Base-by-base conservation (phyloP, 2,329 filamentous ascomycete species). In the Epichloe sibirici region DNA sequence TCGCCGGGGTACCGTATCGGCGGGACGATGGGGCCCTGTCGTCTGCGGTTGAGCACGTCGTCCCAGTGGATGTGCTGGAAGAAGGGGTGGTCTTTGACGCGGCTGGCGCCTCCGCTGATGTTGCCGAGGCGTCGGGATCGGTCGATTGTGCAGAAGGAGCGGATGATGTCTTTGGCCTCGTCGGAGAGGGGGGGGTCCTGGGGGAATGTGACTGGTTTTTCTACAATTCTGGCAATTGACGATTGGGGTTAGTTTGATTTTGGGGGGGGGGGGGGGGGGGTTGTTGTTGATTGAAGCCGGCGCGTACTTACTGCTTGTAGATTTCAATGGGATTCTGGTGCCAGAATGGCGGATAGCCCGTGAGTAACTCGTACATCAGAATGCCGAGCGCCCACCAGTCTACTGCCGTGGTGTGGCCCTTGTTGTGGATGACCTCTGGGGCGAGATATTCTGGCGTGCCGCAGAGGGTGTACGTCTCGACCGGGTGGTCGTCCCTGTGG, bases 381-480 rank as follows among this genome's bases (percentile, higher is more conserved):
- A 91, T 90, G 28, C 88, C 88, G 59, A 93, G 74, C 0, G 88
- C 87, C 88, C 88, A 91, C 87, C 87, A 91, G 71, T 91, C 87
- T 38, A 91, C 87, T 13, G 87, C 86, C 2, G 79, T 82, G 3
- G 79, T 83, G 63, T 85, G 82, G 12, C 85, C 87, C 64, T 88
- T 89, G 65, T 88, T 90, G 58, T 88, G 81, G 59, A 91, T 90
- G 43, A 91, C 87, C 70, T 91, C 87, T 5, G 87, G 87, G 2
- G 87, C 87, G 45, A 91, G 80, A 66, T 91, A 91, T 64, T 91
- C 87, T 45, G 87, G 87, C 2, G 87, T 91, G 49, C 87, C 87
- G 67, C 87, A 91, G 31, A 91, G 76, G 3, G 87, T 91, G 62
- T 90, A 91, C 5, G 87, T 90, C 69, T 90, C 86, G 48, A 74